Percentiles rank a stretch among this genome's conserved stretches.
phyloP scores from a whole-genome alignment of 73 alveolate species.

The Paramecium sonneborni region DNA sequence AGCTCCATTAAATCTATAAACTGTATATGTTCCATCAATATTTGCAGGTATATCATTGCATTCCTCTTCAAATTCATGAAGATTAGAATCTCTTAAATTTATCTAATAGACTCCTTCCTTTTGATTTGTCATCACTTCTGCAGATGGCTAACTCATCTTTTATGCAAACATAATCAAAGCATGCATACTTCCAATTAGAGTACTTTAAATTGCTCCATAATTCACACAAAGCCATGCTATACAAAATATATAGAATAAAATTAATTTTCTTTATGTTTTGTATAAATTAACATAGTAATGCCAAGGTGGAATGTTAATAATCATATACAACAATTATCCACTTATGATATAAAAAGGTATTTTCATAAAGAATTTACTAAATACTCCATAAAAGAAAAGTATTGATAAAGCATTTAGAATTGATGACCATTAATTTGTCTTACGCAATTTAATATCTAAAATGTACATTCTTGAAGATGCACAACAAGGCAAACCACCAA shows the following conservation, averaged over 20 bases:
- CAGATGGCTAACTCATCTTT: conserved; percentile 31
- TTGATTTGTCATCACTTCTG: conserved; percentile 35
- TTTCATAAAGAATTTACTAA: conserved; percentile 31
- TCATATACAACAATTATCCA: conserved; percentile 34
- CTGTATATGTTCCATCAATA: not conserved
- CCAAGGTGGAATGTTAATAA: conserved; percentile 38
- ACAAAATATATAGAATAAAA: not conserved
- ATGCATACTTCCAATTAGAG: conserved; percentile 30
- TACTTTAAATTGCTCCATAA: conserved; percentile 44
- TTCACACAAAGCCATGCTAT: conserved; percentile 28
- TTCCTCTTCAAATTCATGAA: not conserved
- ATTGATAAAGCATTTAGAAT: conserved; percentile 35
- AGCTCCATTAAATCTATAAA: conserved; percentile 46
- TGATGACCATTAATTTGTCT: conserved; percentile 32
- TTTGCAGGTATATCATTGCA: not conserved
- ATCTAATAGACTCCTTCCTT: not conserved
- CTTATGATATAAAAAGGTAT: conserved; percentile 38
- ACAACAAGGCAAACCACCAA: conserved; percentile 54
- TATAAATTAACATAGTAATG: not conserved
- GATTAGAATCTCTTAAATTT: not conserved
- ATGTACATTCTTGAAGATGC: conserved; percentile 51
- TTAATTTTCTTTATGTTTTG: not conserved
- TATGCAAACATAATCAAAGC: conserved; percentile 16
- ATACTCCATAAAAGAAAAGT: not conserved
- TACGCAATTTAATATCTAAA: not conserved